Conservation (phyloP, 2,329 filamentous ascomycete genomes). For the Penicillium concentricum region DNA sequence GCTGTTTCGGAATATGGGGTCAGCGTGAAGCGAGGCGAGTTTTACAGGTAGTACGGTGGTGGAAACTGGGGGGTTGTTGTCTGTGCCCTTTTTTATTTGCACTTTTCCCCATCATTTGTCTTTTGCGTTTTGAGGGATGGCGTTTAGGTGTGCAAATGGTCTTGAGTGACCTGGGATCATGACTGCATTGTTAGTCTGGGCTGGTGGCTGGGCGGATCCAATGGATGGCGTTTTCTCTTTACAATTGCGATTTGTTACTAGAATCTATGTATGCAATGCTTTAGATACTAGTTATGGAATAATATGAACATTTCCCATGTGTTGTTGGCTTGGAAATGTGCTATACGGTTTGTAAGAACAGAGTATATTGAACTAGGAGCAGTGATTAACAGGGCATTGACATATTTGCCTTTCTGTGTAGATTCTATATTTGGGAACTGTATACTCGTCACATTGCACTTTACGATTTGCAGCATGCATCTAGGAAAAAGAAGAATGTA, state of each 20-base stretch:
- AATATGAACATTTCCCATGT: background rate
- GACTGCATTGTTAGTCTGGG: constrained; percentile 9
- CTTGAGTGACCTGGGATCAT: constrained; percentile 5
- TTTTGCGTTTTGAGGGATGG: constrained; percentile 1
- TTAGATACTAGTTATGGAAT: background rate
- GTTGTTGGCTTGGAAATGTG: background rate
- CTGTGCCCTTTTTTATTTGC: background rate
- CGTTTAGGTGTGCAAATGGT: background rate
- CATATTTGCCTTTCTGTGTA: background rate
- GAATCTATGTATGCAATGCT: background rate
- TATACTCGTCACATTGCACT: background rate
- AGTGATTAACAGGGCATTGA: background rate
- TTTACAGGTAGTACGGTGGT: constrained; percentile 67
- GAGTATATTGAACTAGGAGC: background rate
- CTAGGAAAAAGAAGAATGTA: constrained; percentile 6
- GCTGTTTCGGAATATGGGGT: constrained; percentile 97
- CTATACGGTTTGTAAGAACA: background rate
- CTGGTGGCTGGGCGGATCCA: constrained; percentile 2
- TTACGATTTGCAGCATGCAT: too few species aligned
- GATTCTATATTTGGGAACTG: background rate
- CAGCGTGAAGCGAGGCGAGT: constrained; percentile 95
- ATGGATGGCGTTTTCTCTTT: constrained; percentile 18
- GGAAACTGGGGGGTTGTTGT: background rate
- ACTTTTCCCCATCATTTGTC: background rate
- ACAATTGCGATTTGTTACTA: background rate